Base-by-base conservation (phyloP, 2,329 filamentous ascomycete species). In the Alternaria sp. region DNA sequence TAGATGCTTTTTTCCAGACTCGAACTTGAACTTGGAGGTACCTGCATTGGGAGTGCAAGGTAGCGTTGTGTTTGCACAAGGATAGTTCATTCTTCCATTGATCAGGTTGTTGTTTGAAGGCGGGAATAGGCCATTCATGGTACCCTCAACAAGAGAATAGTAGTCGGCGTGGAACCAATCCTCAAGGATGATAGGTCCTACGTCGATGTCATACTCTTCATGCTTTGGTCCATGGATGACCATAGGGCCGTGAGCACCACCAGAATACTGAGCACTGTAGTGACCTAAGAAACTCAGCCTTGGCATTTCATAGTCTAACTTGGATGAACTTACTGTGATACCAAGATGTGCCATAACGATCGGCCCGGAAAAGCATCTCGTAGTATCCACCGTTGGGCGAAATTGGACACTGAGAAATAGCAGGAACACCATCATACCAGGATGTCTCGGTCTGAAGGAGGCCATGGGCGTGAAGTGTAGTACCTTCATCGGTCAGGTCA, bases 91-190 rank as follows among this genome's bases (percentile, higher is more conserved):
- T 36, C 63, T 62, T 34, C 64, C 68, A 22, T 72, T 70, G 61
- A 70, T 70, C 34, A 68, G 27, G 18, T 62, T 67, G 49, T 69
- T 70, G 56, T 70, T 66, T 7, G 57, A 60, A 14, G 59, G 68
- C 30, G 66, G 68, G 53, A 71, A 67, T n/a, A 43, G 60, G 4
- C 63, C 72, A 25, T 67, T 62, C 64, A 70, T 73, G n/a, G 67
- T 72, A 12, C 65, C 66, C 11, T 74, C 69, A 41, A 77, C 71
- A 20, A 76, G 60, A n/a, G 69, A 66, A 58, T 66, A 72, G 61
- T 74, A 70, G 41, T 69, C 67, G 27, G 62, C 60, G 60, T 82
- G 80, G 51, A 68, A 78, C 79, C 80, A 81, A 59, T 82, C 81
- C 7, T 74, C 74, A 27, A 82, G 60, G 18, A 80, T 51, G 38